These are phyloP conservation scores for Primulina huaijiensis DNA, from an alignment of 257 asterid species.

Conservation along the genomic window DNA sequence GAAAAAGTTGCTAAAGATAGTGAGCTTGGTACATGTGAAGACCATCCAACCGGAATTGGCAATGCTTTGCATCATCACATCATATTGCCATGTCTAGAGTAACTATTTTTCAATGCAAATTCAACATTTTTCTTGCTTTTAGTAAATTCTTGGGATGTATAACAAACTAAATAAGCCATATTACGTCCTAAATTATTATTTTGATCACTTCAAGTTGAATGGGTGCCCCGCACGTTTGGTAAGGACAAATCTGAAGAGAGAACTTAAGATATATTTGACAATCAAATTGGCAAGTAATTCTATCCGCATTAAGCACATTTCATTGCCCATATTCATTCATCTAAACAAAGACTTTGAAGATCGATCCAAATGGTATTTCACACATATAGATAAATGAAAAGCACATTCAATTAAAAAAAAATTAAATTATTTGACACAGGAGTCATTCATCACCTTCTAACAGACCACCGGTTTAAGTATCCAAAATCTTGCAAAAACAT, in stretches of 20 bases:
- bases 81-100: background rate
- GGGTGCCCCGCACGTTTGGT: constrained; percentile 9
- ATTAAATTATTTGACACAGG: too few species aligned
- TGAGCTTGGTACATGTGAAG: background rate
- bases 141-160: background rate
- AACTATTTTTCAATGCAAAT: too few species aligned
- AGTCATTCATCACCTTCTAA: constrained; percentile 26
- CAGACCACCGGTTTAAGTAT: background rate
- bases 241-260: background rate
- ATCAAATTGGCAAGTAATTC: too few species aligned
- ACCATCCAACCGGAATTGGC: background rate
- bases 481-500: background rate
- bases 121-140: too few species aligned
- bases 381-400: background rate
- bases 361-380: too few species aligned
- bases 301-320: too few species aligned
- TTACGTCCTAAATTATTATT: background rate
- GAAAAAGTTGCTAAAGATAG: background rate
- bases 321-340: too few species aligned
- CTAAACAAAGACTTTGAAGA: too few species aligned
- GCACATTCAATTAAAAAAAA: background rate
- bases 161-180: too few species aligned
- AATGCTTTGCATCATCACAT: constrained; percentile 1
- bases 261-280: background rate
- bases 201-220: background rate